Evolutionary conservation across 805 yeast genomes (phyloP), one percentile per base, ranked within the genome.

Genomic region (Metschnikowia borealis): DNA sequence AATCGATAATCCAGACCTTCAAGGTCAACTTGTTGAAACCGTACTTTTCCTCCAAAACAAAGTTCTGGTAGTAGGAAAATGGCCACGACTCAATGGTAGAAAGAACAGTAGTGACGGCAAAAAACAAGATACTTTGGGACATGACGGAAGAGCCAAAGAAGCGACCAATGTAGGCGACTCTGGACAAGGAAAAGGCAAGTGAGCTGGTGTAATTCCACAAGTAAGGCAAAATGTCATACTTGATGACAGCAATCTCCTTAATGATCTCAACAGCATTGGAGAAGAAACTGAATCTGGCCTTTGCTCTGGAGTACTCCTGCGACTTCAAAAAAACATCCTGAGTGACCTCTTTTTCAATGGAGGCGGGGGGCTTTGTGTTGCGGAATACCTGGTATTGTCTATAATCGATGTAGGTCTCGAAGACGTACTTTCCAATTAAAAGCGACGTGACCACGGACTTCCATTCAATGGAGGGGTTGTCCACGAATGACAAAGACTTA

Each of bases 21-120:
- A 77, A 53, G 2, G 97, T 92, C 58, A 81, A 77, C 69, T 94
- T 94, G 73, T 94, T 94, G 73, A 94, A 94, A 1, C 99, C 99
- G 62, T 78, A 92, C 68, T 82, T 82, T 66, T 92, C 96, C 70
- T 94, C 99, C 58, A 94, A 75, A 14, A 90, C 91, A 71, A 94
- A 94, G 60, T 86, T 85, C 51, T 79, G 73, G 69, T 90, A 91
- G 65, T 86, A 83, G 8, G 83, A 75, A 20, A 84, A 63, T 3
- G 99, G 99, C 48, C 87, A 65, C 3, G 80, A 74, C 31, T 82
- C 51, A 2, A 89, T 46, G 2, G 84, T 72, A 7, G 84, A 73
- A 41, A 83, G 52, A 32, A 82, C 71, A 60, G 81, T 71, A 23
- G 75, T 74, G 39, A 81, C 70, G 58, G 82, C 67, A 62, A 88